Base-by-base conservation (phyloP, 345 rosid species). In the thale cress (Arabidopsis thaliana) region DNA sequence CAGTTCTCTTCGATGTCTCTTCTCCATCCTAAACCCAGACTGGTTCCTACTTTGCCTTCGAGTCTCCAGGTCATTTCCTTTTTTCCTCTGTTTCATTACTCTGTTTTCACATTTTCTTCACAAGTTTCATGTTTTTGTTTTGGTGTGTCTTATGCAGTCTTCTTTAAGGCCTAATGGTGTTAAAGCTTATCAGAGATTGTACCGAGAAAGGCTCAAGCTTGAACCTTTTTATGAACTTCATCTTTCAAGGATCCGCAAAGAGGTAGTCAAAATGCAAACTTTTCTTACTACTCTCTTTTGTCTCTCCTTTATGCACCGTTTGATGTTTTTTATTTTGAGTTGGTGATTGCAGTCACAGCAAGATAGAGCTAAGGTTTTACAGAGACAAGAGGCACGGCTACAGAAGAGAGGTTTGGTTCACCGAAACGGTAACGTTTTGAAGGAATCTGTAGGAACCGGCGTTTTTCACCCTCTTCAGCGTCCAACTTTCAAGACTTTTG, bases 391-490 rank as follows among this genome's bases (percentile, higher is more conserved):
- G 20, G 10, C 28, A 24, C 3, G 34, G 50, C 25, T 71, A 7
- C 49, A 24, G 20, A 48, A 49, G 6, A n/a, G 32, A 60, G 68
- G 76, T 50, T 11, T 71, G 38, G 40, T 28, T 37, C 59, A 49
- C 61, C 41, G 52, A 25, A 50, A 72, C 42, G 22, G 13, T 14
- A 61, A 28, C 50, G 60, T 10, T 59, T 71, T 71, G 28, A 71
- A 1, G 41, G 60, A 60, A 50, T 72, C 69, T 50, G 69, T 61
- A 2, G 76, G 76, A 51, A 72, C 61, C 10, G 76, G 76, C 4
- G 76, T 72, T 51, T 72, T 61, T 42, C 76, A 72, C 33, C 76
- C 69, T 49, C 41, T 38, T 38, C 65, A 56, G 7, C 75, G 75
- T 72, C 51, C 76, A 50, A 2, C 20, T 50, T 1, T 4, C 4